Conservation (phyloP, 768 basidiomycete genomes). For the Royoungia palumana region DNA sequence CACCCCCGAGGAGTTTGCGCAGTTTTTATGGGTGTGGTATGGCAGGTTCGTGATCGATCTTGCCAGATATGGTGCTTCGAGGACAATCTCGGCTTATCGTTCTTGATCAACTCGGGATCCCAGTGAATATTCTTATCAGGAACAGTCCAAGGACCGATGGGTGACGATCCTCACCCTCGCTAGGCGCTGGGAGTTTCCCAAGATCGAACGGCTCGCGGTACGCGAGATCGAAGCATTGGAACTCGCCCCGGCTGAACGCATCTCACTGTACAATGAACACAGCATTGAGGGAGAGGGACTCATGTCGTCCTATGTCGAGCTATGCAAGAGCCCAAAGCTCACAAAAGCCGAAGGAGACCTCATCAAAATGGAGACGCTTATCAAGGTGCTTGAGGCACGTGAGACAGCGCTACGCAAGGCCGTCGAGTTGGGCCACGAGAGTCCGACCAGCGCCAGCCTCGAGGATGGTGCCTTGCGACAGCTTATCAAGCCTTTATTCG, state of each 20-base stretch:
- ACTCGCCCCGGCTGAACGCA: constrained; percentile 48
- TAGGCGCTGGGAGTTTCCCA: constrained; percentile 51
- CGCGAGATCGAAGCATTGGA: constrained; percentile 51
- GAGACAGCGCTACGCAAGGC: constrained; percentile 45
- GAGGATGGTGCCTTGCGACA: constrained; percentile 28
- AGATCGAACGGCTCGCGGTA: constrained; percentile 49
- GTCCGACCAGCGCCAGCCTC: constrained; percentile 33
- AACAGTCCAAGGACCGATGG: constrained; percentile 53
- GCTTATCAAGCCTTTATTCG: constrained; percentile 35
- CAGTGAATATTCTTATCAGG: constrained; percentile 54
- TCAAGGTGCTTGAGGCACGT: constrained; percentile 52
- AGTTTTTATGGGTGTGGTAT: constrained; percentile 59
- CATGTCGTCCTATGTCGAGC: constrained; percentile 46
- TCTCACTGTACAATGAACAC: constrained; percentile 54
- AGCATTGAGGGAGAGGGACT: constrained; percentile 50
- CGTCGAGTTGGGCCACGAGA: constrained; percentile 23
- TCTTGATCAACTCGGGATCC: constrained; percentile 20
- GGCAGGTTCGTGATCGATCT: constrained; percentile 39
- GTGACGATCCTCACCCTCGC: constrained; percentile 50
- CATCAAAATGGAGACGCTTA: constrained; percentile 53
- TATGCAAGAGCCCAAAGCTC: constrained; percentile 52
- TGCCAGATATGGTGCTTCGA: too few relatives aligned
- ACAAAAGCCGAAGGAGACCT: constrained; percentile 49
- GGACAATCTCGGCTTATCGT: neutral
- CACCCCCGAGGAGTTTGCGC: constrained; percentile 43